phyloP scores from a whole-genome alignment of 495 filamentous ascomycete genomes.

The Jackrogersella minutella region DNA sequence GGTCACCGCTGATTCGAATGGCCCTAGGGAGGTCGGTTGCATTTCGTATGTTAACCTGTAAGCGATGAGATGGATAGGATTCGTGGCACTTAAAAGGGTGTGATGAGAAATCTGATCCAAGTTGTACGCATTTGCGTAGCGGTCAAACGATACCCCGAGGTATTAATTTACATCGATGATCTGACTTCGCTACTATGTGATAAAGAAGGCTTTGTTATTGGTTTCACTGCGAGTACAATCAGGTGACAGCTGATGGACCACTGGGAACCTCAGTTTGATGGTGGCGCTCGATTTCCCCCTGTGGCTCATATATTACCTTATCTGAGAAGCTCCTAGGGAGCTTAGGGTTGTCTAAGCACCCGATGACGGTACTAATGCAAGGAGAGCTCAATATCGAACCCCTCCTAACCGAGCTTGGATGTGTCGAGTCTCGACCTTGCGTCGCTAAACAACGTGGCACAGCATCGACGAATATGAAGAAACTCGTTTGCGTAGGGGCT shows the following conservation, averaged over 20 bases:
- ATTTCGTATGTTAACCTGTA: conserved; percentile 23
- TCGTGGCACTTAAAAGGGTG: conserved; percentile 25
- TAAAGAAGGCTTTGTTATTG: conserved; percentile 10
- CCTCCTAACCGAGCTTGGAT: conserved; percentile 6
- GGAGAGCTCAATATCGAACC: conserved; percentile 15
- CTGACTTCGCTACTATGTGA: conserved; percentile 3
- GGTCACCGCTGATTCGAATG: conserved; percentile 11
- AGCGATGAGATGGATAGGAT: conserved; percentile 17
- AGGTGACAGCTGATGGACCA: conserved; percentile 6
- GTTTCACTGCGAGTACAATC: conserved; percentile 18
- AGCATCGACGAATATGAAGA: conserved; percentile 44
- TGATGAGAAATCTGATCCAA: conserved; percentile 19
- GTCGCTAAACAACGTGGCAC: conserved; percentile 33
- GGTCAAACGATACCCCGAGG: conserved; percentile 37
- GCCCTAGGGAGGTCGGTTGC: conserved; percentile 7
- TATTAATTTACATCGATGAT: conserved; percentile 16
- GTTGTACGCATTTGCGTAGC: conserved; percentile 23
- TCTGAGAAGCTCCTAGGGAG: neutral
- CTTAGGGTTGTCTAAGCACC: neutral
- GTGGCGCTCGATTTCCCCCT: conserved; percentile 13
- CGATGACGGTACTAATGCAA: conserved; percentile 23
- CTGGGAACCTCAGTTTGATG: no score
- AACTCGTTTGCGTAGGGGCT: conserved; percentile 68
- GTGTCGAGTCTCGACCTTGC: conserved; percentile 25
- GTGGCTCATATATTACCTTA: conserved; percentile 31